Percentiles rank a stretch among this genome's conserved stretches.
These are phyloP conservation scores for Dendrobium nobile DNA, from an alignment of 106 monocot genomes.

Conservation along the genomic window DNA sequence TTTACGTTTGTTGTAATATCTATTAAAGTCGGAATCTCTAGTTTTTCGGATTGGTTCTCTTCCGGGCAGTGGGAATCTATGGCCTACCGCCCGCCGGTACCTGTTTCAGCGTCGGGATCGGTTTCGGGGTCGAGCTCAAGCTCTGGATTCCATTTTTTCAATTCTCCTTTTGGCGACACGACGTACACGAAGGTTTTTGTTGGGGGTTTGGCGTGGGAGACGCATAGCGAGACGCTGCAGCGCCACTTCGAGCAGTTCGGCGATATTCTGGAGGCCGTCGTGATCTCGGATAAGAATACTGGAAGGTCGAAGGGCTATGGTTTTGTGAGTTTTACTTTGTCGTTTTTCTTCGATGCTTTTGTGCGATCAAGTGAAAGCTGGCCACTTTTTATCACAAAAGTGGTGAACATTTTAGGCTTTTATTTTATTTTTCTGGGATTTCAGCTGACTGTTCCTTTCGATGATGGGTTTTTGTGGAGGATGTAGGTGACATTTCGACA, in stretches of 20 bases:
- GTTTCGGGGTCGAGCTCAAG: constrained; percentile 5
- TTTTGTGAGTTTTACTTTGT: constrained; percentile 22
- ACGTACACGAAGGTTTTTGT: constrained; percentile 55
- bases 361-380: background rate
- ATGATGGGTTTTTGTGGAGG: constrained; percentile 23
- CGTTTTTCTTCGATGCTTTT: background rate
- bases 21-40: background rate
- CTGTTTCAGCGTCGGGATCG: background rate
- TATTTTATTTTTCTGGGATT: too few species aligned
- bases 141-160: constrained; percentile 3
- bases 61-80: background rate
- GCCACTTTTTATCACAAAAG: background rate
- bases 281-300: constrained; percentile 49
- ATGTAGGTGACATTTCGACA: constrained; percentile 81
- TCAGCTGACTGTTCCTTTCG: too few species aligned
- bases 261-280: constrained; percentile 57
- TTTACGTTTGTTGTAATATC: background rate
- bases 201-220: constrained; percentile 17
- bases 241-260: constrained; percentile 58
- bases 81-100: background rate
- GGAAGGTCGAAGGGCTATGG: constrained; percentile 54
- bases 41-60: background rate
- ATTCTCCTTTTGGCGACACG: constrained; percentile 21
- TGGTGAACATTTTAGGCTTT: background rate
- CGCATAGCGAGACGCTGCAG: constrained; percentile 17